A percentile compares a stretch with the other conserved stretches of the same genome.
These are phyloP conservation scores for Corynespora cassiicola DNA, from an alignment of 2,329 filamentous ascomycete species.

Conservation along the genomic window DNA sequence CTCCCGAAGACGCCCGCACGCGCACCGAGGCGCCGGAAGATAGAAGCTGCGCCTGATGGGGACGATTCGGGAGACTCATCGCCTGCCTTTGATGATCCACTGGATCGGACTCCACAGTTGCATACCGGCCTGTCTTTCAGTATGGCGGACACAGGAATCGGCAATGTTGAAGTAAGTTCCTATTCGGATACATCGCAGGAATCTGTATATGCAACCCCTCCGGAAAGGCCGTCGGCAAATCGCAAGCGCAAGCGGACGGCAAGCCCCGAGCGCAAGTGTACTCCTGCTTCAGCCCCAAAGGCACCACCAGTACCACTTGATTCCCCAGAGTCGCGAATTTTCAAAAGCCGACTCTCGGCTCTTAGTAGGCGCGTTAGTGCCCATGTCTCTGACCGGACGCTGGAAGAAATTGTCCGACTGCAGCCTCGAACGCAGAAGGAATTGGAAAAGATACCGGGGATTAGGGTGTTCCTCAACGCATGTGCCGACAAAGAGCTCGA, in stretches of 20 bases:
- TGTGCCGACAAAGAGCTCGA: slow-evolving; percentile 27
- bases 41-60: not conserved
- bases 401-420: slow-evolving; percentile 25
- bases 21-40: not conserved
- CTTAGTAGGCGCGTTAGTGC: slow-evolving; percentile 33
- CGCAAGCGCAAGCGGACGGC: slow-evolving; percentile 35
- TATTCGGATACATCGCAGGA: no score
- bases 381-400: slow-evolving; percentile 24
- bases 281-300: not conserved
- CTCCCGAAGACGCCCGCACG: slow-evolving; percentile 5
- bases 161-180: no score
- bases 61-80: slow-evolving; percentile 23
- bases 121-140: slow-evolving; percentile 26
- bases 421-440: slow-evolving; percentile 30
- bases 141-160: no score
- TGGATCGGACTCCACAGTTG: slow-evolving; percentile 14
- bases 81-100: slow-evolving; percentile 26
- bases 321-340: slow-evolving; percentile 18
- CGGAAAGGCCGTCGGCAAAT: slow-evolving; percentile 10
- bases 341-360: slow-evolving; percentile 35
- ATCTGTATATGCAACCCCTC: slow-evolving; percentile 21
- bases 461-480: slow-evolving; percentile 25
- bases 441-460: slow-evolving; percentile 29
- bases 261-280: slow-evolving; percentile 9
- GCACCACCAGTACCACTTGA: not conserved